These are phyloP conservation scores for Marchantia polymorpha DNA, from an alignment of 225 moss, liverwort and hornwort genomes.

Conservation along the genomic window DNA sequence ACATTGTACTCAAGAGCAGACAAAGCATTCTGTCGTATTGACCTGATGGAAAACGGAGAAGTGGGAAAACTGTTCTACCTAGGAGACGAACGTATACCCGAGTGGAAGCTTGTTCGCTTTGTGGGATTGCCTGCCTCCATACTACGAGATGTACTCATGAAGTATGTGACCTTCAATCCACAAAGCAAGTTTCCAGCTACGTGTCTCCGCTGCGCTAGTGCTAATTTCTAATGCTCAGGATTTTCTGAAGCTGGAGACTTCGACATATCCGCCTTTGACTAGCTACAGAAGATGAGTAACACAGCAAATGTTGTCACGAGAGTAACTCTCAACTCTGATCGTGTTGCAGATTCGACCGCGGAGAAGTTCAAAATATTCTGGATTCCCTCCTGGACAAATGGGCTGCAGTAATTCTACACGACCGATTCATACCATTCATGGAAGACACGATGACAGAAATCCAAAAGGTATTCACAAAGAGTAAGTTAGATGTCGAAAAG, in stretches of 20 bases:
- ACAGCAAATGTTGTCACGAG: too few species aligned
- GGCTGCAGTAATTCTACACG: slow-evolving; percentile 36
- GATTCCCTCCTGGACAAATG: slow-evolving; percentile 35
- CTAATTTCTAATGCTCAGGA: not conserved
- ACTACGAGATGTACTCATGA: slow-evolving; percentile 24
- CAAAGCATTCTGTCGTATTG: slow-evolving; percentile 40
- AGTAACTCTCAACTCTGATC: too few species aligned
- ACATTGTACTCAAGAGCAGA: slow-evolving; percentile 16
- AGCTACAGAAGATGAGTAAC: not conserved
- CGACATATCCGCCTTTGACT: not conserved
- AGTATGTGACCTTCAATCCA: slow-evolving; percentile 13
- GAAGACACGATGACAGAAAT: slow-evolving; percentile 17
- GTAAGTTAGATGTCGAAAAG: slow-evolving; percentile 17
- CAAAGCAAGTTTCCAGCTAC: not conserved
- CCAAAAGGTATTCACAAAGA: slow-evolving; percentile 1
- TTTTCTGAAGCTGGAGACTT: not conserved
- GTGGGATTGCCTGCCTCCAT: slow-evolving; percentile 40
- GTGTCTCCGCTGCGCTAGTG: not conserved
- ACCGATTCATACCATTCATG: slow-evolving; percentile 33
- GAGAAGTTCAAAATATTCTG: slow-evolving; percentile 28
- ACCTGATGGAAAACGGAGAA: slow-evolving; percentile 47
- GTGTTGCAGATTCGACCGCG: slow-evolving; percentile 26
- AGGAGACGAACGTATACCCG: slow-evolving; percentile 28
- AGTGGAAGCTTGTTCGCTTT: slow-evolving; percentile 44
- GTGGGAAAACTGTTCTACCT: slow-evolving; percentile 44